Conservation (phyloP, 371 early-diverging fungal species). For the Ordospora pajunii region DNA sequence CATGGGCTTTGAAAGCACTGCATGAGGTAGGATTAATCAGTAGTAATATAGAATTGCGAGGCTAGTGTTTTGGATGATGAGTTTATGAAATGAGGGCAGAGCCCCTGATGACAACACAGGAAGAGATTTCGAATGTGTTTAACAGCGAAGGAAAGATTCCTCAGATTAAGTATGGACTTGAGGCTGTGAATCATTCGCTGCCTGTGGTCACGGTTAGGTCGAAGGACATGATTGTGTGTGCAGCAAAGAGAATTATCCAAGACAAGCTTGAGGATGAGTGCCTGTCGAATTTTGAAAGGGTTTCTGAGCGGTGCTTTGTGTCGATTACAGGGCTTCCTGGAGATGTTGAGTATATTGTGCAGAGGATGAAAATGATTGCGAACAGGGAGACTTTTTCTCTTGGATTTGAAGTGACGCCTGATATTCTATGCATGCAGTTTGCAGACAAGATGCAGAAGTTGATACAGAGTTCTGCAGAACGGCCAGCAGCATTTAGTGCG, state of each 20-base stretch:
- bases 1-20: too few relatives aligned
- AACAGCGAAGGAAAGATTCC: conserved; percentile 57
- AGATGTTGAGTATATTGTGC: conserved; percentile 52
- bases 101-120: conserved; percentile 29
- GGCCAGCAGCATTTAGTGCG: conserved; percentile 50
- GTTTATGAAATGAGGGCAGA: background rate
- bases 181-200: conserved; percentile 54
- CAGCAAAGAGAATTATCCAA: conserved; percentile 42
- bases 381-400: conserved; percentile 32
- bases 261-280: conserved; percentile 50
- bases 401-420: conserved; percentile 55
- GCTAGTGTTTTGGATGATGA: background rate
- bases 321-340: conserved; percentile 49
- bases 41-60: background rate
- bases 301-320: conserved; percentile 34
- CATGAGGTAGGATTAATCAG: too few relatives aligned
- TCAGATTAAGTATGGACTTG: conserved; percentile 61
- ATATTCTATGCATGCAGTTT: conserved; percentile 52
- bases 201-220: conserved; percentile 50
- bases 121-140: conserved; percentile 56
- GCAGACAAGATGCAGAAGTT: conserved; percentile 55
- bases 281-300: conserved; percentile 29
- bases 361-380: conserved; percentile 35
- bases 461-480: conserved; percentile 50
- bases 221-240: conserved; percentile 46